Base-by-base conservation (phyloP, 2,329 filamentous ascomycete species). In the Ampelomyces quisqualis region DNA sequence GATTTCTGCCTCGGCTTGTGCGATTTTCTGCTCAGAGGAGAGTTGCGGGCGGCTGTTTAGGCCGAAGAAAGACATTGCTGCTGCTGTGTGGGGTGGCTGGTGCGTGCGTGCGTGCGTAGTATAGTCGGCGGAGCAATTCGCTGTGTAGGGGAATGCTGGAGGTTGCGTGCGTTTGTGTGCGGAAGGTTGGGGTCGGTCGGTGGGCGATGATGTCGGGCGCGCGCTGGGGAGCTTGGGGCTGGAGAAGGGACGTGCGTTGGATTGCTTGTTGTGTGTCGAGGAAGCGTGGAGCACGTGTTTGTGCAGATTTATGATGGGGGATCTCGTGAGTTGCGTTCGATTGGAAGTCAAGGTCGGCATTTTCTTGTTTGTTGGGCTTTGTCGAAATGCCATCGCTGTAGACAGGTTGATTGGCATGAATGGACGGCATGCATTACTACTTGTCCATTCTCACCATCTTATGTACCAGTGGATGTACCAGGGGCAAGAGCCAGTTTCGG, bases 21-120 rank as follows among this genome's bases (percentile, higher is more conserved):
- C 87, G 70, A 98, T 93, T 81, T 97, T 98, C 79, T 97, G 88
- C 71, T 89, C 90, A 64, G 90, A 95, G 52, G 89, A 86, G 69
- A 90, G 86, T 76, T 96, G 89, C 49, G 88, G 87, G 56, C 82
- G 77, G 63, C 78, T 77, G 67, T 85, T 81, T 55, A 68, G 33
- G 20, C 37, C 66, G 51, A 68, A 61, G 53, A 67, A 67, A 27
- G 65, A 67, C 65, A 68, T 68, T n/a, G n/a, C n/a, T n/a, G n/a
- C n/a, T n/a, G 2, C 34, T 38, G 21, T 22, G 10, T 23, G 34
- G 10, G 9, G 8, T 11, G 24, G 26, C 23, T 10, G 17, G 19
- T 27, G 20, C 11, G 27, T 32, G 10, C 20, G 8, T n/a, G 6
- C 21, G 6, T 10, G 6, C 6, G 6, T 23, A 7, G 21, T 7